A percentile compares a stretch with the other conserved stretches of the same genome.
These are phyloP conservation scores for Ceratobasidium sp. DNA, from an alignment of 1,284 basidiomycete genomes.

Conservation along the genomic window DNA sequence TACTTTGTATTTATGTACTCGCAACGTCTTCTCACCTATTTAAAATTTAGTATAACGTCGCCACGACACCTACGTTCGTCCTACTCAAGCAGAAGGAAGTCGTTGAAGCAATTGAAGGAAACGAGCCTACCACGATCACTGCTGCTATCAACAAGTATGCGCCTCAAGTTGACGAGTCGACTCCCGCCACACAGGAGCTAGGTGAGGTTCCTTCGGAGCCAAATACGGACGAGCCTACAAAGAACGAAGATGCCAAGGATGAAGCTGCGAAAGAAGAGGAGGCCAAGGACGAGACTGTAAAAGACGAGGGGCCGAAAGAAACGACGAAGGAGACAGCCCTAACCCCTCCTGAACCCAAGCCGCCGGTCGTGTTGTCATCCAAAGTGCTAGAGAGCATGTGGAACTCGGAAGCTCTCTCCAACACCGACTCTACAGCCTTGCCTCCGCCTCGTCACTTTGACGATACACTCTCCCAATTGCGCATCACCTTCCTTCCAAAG, in stretches of 20 bases:
- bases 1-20: background rate
- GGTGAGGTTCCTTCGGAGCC: too few species aligned
- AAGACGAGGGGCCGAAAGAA: too few species aligned
- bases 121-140: background rate
- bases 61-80: conserved; percentile 2
- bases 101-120: background rate
- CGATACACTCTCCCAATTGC: background rate
- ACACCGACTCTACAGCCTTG: background rate
- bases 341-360: too few species aligned
- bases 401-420: conserved; percentile 1
- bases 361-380: background rate
- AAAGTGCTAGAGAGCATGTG: conserved; percentile 3
- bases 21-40: too few species aligned
- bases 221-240: too few species aligned
- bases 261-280: too few species aligned
- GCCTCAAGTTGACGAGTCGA: background rate
- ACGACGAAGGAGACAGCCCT: too few species aligned
- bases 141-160: background rate
- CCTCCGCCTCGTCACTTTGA: conserved; percentile 4
- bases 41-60: background rate
- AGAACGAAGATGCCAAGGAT: too few species aligned
- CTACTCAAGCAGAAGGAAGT: background rate
- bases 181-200: too few species aligned
- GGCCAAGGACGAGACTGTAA: too few species aligned
- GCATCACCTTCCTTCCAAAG: background rate